phyloP scores from a whole-genome alignment of 495 filamentous ascomycete genomes.

The Astrocystis sublimbata region DNA sequence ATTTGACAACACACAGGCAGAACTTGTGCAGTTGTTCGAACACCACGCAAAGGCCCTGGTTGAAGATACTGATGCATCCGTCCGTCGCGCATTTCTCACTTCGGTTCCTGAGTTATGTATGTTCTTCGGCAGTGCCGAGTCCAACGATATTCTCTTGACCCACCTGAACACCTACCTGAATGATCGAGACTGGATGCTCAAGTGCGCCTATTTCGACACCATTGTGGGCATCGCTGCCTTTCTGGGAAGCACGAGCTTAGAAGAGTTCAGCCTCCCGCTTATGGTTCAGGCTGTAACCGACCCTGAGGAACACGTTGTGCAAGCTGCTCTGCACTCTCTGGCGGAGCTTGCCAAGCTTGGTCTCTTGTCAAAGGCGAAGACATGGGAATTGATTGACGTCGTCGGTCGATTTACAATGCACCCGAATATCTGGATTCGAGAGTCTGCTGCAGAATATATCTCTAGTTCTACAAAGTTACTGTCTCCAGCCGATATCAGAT shows the following conservation, averaged over 20 bases:
- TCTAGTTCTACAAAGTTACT: conserved; percentile 73
- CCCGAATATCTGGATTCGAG: conserved; percentile 92
- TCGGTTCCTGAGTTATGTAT: conserved; percentile 92
- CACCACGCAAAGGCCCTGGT: conserved; percentile 84
- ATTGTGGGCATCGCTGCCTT: conserved; percentile 93
- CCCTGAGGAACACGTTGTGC: conserved; percentile 91
- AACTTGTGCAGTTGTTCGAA: conserved; percentile 80
- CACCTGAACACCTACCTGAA: conserved; percentile 98
- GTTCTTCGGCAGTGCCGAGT: conserved; percentile 86
- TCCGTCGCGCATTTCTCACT: conserved; percentile 88
- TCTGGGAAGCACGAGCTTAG: conserved; percentile 79
- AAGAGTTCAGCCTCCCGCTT: conserved; percentile 93
- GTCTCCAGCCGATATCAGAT: conserved; percentile 78
- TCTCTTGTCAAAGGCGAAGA: conserved; percentile 78
- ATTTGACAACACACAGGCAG: conserved; percentile 77
- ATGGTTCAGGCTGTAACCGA: conserved; percentile 98
- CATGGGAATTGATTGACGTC: conserved; percentile 82
- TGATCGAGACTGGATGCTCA: conserved; percentile 93
- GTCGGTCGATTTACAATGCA: conserved; percentile 85
- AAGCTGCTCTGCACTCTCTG: conserved; percentile 83
- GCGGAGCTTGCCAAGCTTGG: conserved; percentile 89
- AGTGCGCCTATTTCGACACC: conserved; percentile 94
- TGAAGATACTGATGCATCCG: conserved; percentile 83
- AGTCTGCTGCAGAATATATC: conserved; percentile 82
- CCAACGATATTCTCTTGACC: conserved; percentile 91